These are phyloP conservation scores for Clonostachys chloroleuca DNA, from an alignment of 2,329 filamentous ascomycete genomes.

Conservation along the genomic window DNA sequence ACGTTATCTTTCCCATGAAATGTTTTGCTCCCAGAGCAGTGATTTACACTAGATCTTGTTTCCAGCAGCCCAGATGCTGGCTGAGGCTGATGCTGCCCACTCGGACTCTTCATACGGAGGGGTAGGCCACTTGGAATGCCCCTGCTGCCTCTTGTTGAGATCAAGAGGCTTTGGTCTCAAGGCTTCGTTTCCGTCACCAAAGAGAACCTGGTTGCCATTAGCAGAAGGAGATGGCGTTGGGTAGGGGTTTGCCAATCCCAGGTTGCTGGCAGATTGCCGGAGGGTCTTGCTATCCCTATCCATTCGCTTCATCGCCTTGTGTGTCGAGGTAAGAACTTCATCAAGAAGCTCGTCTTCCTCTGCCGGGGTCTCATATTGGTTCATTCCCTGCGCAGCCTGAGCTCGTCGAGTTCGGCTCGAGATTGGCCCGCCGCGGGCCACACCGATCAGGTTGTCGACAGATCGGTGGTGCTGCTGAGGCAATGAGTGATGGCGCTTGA, in stretches of 20 bases:
- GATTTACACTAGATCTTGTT: slow-evolving; percentile 46
- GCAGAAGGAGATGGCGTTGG: slow-evolving; percentile 73
- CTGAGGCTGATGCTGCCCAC: slow-evolving; percentile 80
- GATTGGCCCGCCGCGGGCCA: slow-evolving; percentile 56
- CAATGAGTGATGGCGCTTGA: slow-evolving; percentile 63
- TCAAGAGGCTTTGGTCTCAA: slow-evolving; percentile 68
- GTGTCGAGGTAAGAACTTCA: slow-evolving; percentile 77
- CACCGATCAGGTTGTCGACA: slow-evolving; percentile 57
- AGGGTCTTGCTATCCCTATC: slow-evolving; percentile 44
- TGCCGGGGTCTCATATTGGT: slow-evolving; percentile 89
- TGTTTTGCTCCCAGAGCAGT: neutral
- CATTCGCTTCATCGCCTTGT: slow-evolving; percentile 68
- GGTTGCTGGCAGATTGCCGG: slow-evolving; percentile 61
- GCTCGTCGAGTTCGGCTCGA: slow-evolving; percentile 78
- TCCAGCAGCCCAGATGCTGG: slow-evolving; percentile 74
- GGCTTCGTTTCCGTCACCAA: slow-evolving; percentile 60
- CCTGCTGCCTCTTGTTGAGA: slow-evolving; percentile 53
- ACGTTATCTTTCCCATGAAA: neutral
- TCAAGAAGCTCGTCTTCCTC: slow-evolving; percentile 96
- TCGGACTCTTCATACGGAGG: slow-evolving; percentile 92
- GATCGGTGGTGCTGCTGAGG: slow-evolving; percentile 60
- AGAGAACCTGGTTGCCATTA: slow-evolving; percentile 72
- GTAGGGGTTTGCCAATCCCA: slow-evolving; percentile 55
- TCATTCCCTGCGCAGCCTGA: slow-evolving; percentile 67
- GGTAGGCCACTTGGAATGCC: slow-evolving; percentile 79